Evolutionary conservation across 495 filamentous ascomycete genomes (phyloP), one percentile per base, ranked within the genome.

Genomic region (Penicillium taxi): DNA sequence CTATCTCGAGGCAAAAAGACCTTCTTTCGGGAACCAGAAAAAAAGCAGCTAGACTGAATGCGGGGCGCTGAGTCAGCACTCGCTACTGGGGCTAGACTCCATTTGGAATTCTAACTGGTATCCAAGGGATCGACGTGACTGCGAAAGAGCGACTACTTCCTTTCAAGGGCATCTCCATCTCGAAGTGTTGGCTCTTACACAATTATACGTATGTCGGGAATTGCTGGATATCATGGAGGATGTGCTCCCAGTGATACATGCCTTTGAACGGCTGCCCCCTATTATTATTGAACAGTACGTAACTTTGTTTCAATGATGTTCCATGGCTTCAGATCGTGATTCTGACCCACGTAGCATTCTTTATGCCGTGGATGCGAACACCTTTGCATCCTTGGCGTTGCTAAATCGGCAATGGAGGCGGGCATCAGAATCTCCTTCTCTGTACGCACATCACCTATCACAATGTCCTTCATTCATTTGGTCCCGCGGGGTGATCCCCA

Each of bases 381-480:
- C 77, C 26, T 93, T 93, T 57, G 83, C 86, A 16, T 91, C 86
- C 19, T 66, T 93, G 36, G 70, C 82, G n/a, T 59, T 88, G n/a
- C 61, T 93, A 42, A 89, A 87, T 60, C 66, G 72, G 33, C 74
- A 77, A 70, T 93, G 86, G 86, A 74, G 81, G 41, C 69, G 62
- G 16, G 73, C 80, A 40, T 88, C 86, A 8, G 76, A 86, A 50
- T 78, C 78, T 30, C 59, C 77, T 3, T 62, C 76, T 36, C 71
- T 93, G 40, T 93, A 90, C 63, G 78, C 78, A 24, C 65, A 84
- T 48, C 86, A 93, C 44, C 72, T 93, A 30, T 69, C 79, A 6
- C 69, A 64, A 51, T 91, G 83, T 48, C 74, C 79, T 1, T 82
- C 81, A 11, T 84, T 78, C 39, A 58, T 75, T 32, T 65, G 75